These are phyloP conservation scores for Kodamaea fukazawae DNA, from an alignment of 805 yeast species.

Conservation along the genomic window DNA sequence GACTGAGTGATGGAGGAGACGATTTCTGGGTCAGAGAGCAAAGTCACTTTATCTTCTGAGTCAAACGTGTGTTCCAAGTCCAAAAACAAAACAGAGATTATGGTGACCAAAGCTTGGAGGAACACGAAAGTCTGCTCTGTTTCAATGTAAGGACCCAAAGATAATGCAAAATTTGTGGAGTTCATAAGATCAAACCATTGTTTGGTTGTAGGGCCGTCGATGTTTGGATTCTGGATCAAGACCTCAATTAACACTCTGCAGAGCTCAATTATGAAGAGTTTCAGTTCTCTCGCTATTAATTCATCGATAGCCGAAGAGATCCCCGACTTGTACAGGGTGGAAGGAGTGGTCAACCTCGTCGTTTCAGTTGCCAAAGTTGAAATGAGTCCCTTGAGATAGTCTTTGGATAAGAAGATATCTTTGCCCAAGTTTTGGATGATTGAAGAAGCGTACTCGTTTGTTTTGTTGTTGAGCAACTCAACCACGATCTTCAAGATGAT, in stretches of 20 bases:
- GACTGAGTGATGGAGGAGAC: slow-evolving; percentile 41
- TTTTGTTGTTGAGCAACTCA: slow-evolving; percentile 22
- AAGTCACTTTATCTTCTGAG: slow-evolving; percentile 25
- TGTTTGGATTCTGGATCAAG: slow-evolving; percentile 35
- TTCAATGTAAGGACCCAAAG: slow-evolving; percentile 25
- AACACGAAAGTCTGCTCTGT: slow-evolving; percentile 27
- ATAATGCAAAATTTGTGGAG: slow-evolving; percentile 23
- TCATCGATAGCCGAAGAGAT: slow-evolving; percentile 19
- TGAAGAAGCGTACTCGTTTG: slow-evolving; percentile 19
- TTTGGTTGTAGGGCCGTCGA: slow-evolving; percentile 31
- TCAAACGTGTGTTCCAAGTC: slow-evolving; percentile 55
- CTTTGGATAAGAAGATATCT: slow-evolving; percentile 34
- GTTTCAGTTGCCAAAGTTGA: slow-evolving; percentile 14
- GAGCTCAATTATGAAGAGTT: slow-evolving; percentile 31
- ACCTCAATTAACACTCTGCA: slow-evolving; percentile 40
- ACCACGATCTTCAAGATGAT: slow-evolving; percentile 42
- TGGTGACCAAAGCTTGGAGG: slow-evolving; percentile 47
- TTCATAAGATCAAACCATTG: slow-evolving; percentile 59
- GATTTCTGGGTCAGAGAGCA: slow-evolving; percentile 27
- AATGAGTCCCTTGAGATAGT: slow-evolving; percentile 23
- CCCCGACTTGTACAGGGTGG: slow-evolving; percentile 10
- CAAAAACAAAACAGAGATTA: slow-evolving; percentile 50
- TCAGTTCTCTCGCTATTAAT: slow-evolving; percentile 25
- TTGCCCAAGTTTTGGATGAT: slow-evolving; percentile 37
- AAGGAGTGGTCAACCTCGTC: slow-evolving; percentile 9